phyloP scores from a whole-genome alignment of 2,329 filamentous ascomycete species.

The Claviceps sp. region DNA sequence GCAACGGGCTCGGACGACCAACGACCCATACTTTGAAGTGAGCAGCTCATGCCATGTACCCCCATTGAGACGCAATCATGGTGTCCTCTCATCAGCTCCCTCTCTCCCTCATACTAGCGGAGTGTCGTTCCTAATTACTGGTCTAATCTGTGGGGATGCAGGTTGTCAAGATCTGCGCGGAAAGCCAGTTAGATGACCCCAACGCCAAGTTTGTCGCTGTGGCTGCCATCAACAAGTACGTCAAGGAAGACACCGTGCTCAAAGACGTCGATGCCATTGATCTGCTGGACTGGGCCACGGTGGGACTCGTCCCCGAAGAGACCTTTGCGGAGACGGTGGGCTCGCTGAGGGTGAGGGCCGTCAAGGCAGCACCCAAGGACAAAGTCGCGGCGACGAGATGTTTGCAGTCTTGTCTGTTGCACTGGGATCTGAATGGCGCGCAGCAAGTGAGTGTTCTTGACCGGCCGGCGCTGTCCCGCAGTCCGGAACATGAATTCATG shows the following conservation, averaged over 20 bases:
- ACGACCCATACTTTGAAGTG: conserved; percentile 45
- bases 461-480: background rate
- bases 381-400: conserved; percentile 28
- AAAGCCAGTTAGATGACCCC: conserved; percentile 38
- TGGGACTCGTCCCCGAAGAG: conserved; percentile 22
- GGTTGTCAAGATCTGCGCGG: conserved; percentile 35
- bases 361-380: conserved; percentile 38
- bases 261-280: conserved; percentile 38
- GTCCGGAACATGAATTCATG: background rate
- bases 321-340: conserved; percentile 36
- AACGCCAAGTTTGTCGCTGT: conserved; percentile 30
- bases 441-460: conserved; percentile 32
- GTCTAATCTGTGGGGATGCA: conserved; percentile 9
- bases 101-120: too few relatives aligned
- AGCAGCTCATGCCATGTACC: background rate
- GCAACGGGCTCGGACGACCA: conserved; percentile 32
- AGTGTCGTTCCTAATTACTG: too few relatives aligned
- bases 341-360: conserved; percentile 33
- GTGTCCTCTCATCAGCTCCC: too few relatives aligned
- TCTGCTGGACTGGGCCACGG: conserved; percentile 41
- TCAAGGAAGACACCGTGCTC: conserved; percentile 31
- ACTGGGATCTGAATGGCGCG: conserved; percentile 42
- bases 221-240: conserved; percentile 29
- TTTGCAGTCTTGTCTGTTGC: conserved; percentile 37
- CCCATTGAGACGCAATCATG: too few relatives aligned